Evolutionary conservation across 176 grass and related monocot genomes (phyloP), one percentile per base, ranked within the genome.

Genomic region (Cocos nucifera): DNA sequence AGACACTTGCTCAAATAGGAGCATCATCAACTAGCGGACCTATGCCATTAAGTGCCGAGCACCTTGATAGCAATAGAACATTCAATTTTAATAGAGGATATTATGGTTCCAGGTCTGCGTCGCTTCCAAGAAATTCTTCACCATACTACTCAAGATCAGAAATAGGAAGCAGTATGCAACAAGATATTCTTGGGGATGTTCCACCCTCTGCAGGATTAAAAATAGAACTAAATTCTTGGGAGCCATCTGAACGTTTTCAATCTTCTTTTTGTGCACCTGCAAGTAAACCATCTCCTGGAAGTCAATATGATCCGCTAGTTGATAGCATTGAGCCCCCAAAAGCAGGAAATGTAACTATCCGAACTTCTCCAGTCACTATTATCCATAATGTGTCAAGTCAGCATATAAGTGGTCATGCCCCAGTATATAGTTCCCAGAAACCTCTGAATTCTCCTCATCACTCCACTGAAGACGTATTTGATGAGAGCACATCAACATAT

Each of bases 241-340:
- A 56, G 63, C 78, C 71, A 24, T 90, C 87, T 73, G 78, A 85
- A 27, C 87, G 82, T 79, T 90, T 90, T 79, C 78, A 71, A 53
- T 79, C 87, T 62, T 71, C 74, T 59, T 71, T 81, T 66, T 49
- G 5, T 79, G 69, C 81, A 79, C 69, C 71, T 66, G 20, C 49
- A 3, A 63, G 26, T 24, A 64, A 63, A 71, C 51, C 79, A 51
- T 59, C 53, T 80, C 27, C 65, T 64, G 59, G 54, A 59, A 58
- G 10, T 59, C 75, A 62, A 30, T 79, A 79, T 82, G 82, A 82
- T 28, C 78, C 68, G 18, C 70, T 82, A 58, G 72, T 82, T 63
- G 78, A 85, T 61, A 69, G 61, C 51, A 19, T 64, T 22, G 79
- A 79, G 27, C 59, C 53, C 67, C 20, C 26, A 30, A 74, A 86